Evolutionary conservation across 139 green algal genomes (phyloP).

Genomic region (Auxenochlorella pyrenoidosa): DNA sequence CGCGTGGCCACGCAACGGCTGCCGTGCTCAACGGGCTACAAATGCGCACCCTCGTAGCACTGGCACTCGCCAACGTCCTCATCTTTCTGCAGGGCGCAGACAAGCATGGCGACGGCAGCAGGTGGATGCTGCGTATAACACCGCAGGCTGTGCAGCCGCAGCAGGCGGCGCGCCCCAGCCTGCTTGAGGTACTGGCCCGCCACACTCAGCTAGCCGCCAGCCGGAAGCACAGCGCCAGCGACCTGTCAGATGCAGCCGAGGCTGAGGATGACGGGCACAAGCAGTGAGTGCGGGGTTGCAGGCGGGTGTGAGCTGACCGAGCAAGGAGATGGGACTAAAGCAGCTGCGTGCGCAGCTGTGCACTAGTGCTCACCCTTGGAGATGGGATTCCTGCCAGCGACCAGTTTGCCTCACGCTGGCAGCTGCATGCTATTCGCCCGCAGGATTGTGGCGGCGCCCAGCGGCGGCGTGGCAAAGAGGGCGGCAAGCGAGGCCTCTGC

Average conservation of each 20-base stretch:
- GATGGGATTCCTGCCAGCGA: neutral
- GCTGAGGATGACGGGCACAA: neutral
- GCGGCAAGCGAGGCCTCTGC: neutral
- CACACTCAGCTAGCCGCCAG: neutral
- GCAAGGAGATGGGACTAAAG: too few relatives aligned
- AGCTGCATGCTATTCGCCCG: neutral
- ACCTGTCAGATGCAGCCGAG: neutral
- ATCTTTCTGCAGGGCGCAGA: neutral
- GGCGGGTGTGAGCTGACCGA: too few relatives aligned
- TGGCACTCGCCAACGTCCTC: too few relatives aligned
- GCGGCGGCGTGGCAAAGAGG: neutral
- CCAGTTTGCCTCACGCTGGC: neutral
- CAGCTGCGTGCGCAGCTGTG: too few relatives aligned
- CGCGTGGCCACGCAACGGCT: too few relatives aligned
- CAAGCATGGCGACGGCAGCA: constrained; percentile 28
- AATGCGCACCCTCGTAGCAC: too few relatives aligned
- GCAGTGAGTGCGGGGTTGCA: neutral
- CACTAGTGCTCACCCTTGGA: too few relatives aligned
- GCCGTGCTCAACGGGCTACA: too few relatives aligned
- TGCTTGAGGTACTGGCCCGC: neutral
- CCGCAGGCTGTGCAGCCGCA: neutral
- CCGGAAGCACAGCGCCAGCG: neutral
- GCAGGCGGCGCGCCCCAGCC: neutral
- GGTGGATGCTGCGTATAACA: neutral
- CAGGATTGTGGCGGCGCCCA: neutral